A percentile compares a stretch with the other conserved stretches of the same genome.
phyloP scores from a whole-genome alignment of 2,329 filamentous ascomycete species.

The Aspergillus proliferans region DNA sequence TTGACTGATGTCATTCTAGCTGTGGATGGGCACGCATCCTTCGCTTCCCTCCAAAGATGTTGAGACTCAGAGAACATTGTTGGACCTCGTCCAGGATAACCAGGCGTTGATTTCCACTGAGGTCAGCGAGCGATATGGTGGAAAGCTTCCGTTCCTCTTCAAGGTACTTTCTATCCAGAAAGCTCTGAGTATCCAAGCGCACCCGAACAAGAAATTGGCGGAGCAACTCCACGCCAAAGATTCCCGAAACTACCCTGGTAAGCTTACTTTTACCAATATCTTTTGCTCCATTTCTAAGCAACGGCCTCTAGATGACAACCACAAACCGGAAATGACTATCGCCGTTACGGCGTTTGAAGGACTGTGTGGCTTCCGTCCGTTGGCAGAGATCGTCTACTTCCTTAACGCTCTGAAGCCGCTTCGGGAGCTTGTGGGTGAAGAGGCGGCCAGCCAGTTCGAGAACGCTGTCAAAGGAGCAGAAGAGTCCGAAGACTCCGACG shows the following conservation, averaged over 20 bases:
- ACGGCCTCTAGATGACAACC: slow-evolving; percentile 71
- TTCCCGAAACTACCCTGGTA: slow-evolving; percentile 80
- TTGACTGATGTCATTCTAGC: slow-evolving; percentile 42
- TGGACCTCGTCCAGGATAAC: slow-evolving; percentile 84
- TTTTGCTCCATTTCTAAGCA: not conserved
- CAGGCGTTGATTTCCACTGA: slow-evolving; percentile 69
- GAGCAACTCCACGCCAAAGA: slow-evolving; percentile 81
- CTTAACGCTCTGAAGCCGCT: slow-evolving; percentile 60
- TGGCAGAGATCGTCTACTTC: slow-evolving; percentile 82
- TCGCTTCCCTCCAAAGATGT: slow-evolving; percentile 91
- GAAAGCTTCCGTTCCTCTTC: slow-evolving; percentile 91
- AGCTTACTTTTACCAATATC: not conserved
- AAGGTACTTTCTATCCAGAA: slow-evolving; percentile 96
- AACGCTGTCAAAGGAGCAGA: slow-evolving; percentile 52
- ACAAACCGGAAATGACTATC: slow-evolving; percentile 99
- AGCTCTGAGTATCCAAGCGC: slow-evolving; percentile 92
- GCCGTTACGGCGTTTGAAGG: slow-evolving; percentile 95
- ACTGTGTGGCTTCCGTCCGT: slow-evolving; percentile 86
- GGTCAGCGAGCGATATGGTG: slow-evolving; percentile 67
- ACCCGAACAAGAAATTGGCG: slow-evolving; percentile 91
- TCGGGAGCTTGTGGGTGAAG: slow-evolving; percentile 56
- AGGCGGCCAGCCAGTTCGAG: slow-evolving; percentile 49
- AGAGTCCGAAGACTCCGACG: slow-evolving; percentile 39
- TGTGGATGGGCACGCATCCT: slow-evolving; percentile 99
- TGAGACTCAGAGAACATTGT: slow-evolving; percentile 72